Conservation (phyloP, 305 asterid genomes). For the Plantago lanceolata region DNA sequence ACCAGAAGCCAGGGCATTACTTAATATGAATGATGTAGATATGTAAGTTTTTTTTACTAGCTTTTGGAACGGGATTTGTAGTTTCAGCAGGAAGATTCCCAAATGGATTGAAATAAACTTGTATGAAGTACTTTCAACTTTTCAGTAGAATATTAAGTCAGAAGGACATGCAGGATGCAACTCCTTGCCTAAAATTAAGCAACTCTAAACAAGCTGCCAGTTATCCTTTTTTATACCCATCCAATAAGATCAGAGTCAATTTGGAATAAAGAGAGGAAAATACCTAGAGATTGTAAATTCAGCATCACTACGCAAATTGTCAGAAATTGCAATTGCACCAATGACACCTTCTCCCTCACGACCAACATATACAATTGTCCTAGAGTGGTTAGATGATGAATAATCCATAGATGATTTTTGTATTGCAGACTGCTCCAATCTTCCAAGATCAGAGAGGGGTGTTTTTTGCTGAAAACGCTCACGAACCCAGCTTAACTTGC, state of each 20-base stretch:
- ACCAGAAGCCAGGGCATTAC: slow-evolving; percentile 16
- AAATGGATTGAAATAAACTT: neutral
- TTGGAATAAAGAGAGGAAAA: slow-evolving; percentile 4
- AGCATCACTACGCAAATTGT: slow-evolving; percentile 79
- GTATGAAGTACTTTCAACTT: neutral
- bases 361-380: slow-evolving; percentile 83
- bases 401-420: slow-evolving; percentile 43
- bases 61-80: too few relatives aligned
- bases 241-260: neutral
- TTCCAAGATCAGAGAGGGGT: slow-evolving; percentile 45
- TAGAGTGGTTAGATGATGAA: slow-evolving; percentile 70
- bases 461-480: slow-evolving; percentile 76
- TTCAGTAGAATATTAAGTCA: too few relatives aligned
- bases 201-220: neutral
- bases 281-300: slow-evolving; percentile 70
- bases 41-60: too few relatives aligned
- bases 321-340: slow-evolving; percentile 89
- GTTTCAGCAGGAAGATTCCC: neutral
- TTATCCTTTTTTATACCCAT: neutral
- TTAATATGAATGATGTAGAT: neutral
- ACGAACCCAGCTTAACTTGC: slow-evolving; percentile 77
- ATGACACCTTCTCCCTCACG: slow-evolving; percentile 91
- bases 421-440: slow-evolving; percentile 63
- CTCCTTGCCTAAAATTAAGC: neutral
- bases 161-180: too few relatives aligned